Conservation (phyloP, 192 early-diverging fungal species). For the Coemansia sp. region DNA sequence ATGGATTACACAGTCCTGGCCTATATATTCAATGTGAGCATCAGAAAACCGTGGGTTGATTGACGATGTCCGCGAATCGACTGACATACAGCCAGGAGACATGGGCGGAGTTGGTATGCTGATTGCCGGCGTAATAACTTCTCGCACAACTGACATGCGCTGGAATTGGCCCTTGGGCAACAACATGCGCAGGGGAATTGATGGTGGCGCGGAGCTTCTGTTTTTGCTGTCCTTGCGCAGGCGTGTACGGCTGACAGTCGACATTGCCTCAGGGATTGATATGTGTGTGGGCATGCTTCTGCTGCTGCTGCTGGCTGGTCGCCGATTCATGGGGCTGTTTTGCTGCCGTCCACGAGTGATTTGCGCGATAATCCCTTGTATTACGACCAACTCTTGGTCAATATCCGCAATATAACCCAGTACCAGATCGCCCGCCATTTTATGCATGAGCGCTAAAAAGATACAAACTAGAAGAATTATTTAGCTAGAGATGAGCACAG, state of each 20-base stretch:
- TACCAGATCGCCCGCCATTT: conserved; percentile 13
- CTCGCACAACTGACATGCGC: neutral
- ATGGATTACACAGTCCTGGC: conserved; percentile 47
- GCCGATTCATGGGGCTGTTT: neutral
- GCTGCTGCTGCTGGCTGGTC: neutral
- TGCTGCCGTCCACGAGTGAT: conserved; percentile 30
- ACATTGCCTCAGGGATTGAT: neutral
- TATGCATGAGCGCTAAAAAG: neutral
- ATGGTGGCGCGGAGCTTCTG: conserved; percentile 17
- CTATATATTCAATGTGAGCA: conserved; percentile 47
- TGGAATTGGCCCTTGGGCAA: conserved; percentile 12
- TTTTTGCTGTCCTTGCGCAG: conserved; percentile 15
- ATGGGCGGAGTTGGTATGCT: conserved; percentile 8
- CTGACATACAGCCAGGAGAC: conserved; percentile 3
- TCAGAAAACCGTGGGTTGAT: conserved; percentile 40
- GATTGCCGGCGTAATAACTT: neutral
- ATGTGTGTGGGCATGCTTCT: neutral
- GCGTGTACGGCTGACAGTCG: conserved; percentile 2
- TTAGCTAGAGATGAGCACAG: neutral
- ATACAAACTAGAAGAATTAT: neutral
- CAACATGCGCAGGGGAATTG: conserved; percentile 34
- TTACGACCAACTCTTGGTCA: conserved; percentile 37
- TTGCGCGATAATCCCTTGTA: conserved; percentile 46
- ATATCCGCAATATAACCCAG: conserved; percentile 29
- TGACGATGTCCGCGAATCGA: neutral